Conservation (phyloP, 768 basidiomycete genomes). For the Trametes gibbosa region DNA sequence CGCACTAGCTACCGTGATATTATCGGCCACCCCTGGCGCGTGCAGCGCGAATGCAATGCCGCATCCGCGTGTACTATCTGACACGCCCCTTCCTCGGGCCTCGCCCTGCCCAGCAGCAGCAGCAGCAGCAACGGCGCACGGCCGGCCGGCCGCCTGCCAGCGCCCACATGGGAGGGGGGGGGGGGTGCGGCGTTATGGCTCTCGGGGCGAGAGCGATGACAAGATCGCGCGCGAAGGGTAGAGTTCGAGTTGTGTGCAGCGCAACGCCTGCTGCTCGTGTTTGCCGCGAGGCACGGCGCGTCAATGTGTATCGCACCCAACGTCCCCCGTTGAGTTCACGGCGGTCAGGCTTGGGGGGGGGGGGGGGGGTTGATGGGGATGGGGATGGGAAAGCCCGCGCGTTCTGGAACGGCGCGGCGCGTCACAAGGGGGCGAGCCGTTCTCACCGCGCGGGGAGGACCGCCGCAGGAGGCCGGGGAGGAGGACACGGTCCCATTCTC, state of each 20-base stretch:
- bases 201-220: constrained; percentile 3
- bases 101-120: neutral
- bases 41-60: constrained; percentile 2
- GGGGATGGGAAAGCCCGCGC: constrained; percentile 13
- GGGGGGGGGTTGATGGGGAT: too few species aligned
- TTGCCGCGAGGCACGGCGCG: constrained; percentile 22
- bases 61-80: constrained; percentile 14
- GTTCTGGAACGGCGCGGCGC: constrained; percentile 8
- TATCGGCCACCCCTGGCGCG: neutral
- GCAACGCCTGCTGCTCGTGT: constrained; percentile 25
- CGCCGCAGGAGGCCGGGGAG: constrained; percentile 1
- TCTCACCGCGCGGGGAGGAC: constrained; percentile 8
- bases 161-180: too few species aligned
- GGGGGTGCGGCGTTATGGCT: constrained; percentile 9
- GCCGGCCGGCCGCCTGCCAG: too few species aligned
- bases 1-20: constrained; percentile 14
- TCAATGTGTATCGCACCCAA: neutral
- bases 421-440: constrained; percentile 11
- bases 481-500: too few species aligned
- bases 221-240: too few species aligned
- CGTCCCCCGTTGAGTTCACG: too few species aligned
- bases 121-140: too few species aligned
- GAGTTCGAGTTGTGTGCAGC: too few species aligned
- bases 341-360: too few species aligned
- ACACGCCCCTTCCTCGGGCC: constrained; percentile 10